These are phyloP conservation scores for Mycosphaerella arachidis DNA, from an alignment of 2,329 filamentous ascomycete genomes.

Conservation along the genomic window DNA sequence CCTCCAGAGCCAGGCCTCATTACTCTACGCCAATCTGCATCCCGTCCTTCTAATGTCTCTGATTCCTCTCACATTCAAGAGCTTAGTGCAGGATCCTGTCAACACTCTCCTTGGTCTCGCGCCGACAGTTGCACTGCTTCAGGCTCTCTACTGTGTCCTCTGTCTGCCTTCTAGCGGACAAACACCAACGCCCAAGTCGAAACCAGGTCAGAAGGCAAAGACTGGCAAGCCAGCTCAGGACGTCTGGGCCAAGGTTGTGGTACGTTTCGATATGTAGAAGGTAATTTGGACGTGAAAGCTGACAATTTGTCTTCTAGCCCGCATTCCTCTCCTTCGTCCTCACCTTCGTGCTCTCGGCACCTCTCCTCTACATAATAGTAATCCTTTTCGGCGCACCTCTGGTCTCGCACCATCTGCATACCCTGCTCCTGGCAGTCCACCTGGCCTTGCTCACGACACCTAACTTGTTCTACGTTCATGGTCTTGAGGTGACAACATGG, in stretches of 20 bases:
- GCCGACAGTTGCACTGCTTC: constrained; percentile 59
- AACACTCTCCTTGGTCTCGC: constrained; percentile 58
- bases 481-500: constrained; percentile 70
- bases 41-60: constrained; percentile 62
- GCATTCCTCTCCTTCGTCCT: constrained; percentile 65
- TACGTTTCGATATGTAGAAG: constrained; percentile 28
- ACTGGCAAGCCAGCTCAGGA: constrained; percentile 52
- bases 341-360: constrained; percentile 52
- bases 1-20: constrained; percentile 26
- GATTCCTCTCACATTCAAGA: constrained; percentile 59
- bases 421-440: constrained; percentile 74
- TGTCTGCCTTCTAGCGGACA: constrained; percentile 55
- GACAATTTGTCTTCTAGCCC: constrained; percentile 47
- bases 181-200: constrained; percentile 33
- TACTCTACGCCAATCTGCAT: constrained; percentile 59
- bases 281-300: constrained; percentile 1
- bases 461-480: constrained; percentile 80
- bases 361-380: constrained; percentile 57
- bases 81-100: constrained; percentile 66
- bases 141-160: constrained; percentile 55
- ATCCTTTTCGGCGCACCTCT: constrained; percentile 90
- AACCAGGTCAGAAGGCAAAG: constrained; percentile 41
- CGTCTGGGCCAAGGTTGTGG: constrained; percentile 40
- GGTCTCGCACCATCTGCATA: constrained; percentile 74
- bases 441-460: constrained; percentile 73